Base-by-base conservation (phyloP, 805 yeast species). In the Metschnikowia cerradonensis region DNA sequence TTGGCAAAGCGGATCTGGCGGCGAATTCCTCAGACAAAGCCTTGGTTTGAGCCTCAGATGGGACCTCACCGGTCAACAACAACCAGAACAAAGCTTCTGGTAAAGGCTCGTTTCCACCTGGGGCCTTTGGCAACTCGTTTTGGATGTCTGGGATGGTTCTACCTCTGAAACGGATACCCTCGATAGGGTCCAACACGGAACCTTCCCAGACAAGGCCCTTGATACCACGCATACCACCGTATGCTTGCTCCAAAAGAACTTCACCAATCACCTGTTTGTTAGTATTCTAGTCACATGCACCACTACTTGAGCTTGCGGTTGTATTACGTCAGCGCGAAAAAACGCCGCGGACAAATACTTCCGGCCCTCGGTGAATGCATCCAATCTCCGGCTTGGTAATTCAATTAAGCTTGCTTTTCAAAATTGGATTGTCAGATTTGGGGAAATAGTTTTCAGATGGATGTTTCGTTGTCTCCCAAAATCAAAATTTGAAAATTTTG, bases 151-250 rank as follows among this genome's bases (percentile, higher is more conserved):
- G 78, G 59, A 86, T 87, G 52, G 91, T 83, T 66, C 77, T 75
- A 51, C 90, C 90, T 70, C 87, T 88, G 77, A 87, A 87, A 51
- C 84, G 80, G 64, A 87, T 87, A 35, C 94, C 94, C 62, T 80
- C 82, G 48, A 81, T 75, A 48, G 92, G 84, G 66, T 87, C 92
- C 59, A 87, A 80, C 41, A 80, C 82, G 13, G 91, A 84, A 49
- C 90, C 84, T 64, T 86, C 90, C 94, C 94, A 87, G 50, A 85
- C 82, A 65, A 87, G 75, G 47, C 86, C 80, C 65, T 79, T 79
- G 66, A 83, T 78, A 48, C 91, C 91, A 65, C 92, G 78, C 92
- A 87, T 87, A 55, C 94, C 92, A 59, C 91, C 91, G 63, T 73
- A 73, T 14, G 65, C 61, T 60, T 38, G 63, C 52, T 37, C 70